Evolutionary conservation across 495 filamentous ascomycete species (phyloP).

Genomic region (Aspergillus leporis): DNA sequence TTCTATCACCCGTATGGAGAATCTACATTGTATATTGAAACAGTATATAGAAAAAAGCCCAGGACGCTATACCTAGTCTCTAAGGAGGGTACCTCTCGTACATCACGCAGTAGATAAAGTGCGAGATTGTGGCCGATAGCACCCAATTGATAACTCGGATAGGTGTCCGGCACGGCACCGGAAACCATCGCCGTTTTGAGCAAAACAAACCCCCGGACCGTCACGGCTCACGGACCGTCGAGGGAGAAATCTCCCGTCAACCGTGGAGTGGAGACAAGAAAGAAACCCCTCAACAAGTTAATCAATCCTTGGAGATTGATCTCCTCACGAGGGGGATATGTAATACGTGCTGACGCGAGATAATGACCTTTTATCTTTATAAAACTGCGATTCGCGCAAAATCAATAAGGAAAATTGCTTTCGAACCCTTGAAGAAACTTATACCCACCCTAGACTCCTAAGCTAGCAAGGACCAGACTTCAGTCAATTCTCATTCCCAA

Average conservation of each 20-base stretch:
- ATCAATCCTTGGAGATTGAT: background rate
- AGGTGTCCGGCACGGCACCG: background rate
- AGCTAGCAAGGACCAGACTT: background rate
- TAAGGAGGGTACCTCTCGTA: too few relatives aligned
- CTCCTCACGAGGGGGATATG: slow-evolving; percentile 6
- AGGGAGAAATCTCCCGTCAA: background rate
- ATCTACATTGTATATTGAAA: too few relatives aligned
- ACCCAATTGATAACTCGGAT: background rate
- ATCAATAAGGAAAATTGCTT: background rate
- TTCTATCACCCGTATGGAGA: too few relatives aligned
- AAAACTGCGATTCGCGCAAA: background rate
- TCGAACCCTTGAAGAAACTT: background rate
- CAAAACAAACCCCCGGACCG: background rate
- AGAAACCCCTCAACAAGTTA: background rate
- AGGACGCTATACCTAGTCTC: too few relatives aligned
- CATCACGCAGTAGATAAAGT: too few relatives aligned
- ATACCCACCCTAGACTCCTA: background rate
- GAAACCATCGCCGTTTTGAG: background rate
- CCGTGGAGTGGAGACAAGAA: background rate
- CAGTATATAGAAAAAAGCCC: too few relatives aligned
- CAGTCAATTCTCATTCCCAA: background rate
- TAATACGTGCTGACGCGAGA: background rate
- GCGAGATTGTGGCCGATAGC: background rate
- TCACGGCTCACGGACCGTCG: background rate
- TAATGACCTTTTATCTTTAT: background rate